Conservation (phyloP, 768 basidiomycete species). For the Russula lepida region DNA sequence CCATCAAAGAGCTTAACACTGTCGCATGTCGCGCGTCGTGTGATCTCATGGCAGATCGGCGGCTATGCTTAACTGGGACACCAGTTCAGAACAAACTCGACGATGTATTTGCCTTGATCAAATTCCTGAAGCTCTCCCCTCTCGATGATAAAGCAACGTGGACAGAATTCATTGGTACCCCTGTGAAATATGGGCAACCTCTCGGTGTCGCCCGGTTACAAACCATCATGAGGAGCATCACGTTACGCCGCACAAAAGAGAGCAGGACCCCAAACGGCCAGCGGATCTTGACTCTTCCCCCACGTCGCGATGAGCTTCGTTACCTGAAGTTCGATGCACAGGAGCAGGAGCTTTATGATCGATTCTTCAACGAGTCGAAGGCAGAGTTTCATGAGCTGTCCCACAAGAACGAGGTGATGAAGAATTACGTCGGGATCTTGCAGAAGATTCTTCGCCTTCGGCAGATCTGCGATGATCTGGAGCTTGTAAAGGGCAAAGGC, state of each 20-base stretch:
- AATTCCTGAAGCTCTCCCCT: conserved; percentile 86
- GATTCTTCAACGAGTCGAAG: conserved; percentile 83
- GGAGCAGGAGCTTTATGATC: conserved; percentile 82
- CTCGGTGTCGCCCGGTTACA: conserved; percentile 90
- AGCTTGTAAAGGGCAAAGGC: conserved; percentile 72
- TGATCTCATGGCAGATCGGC: conserved; percentile 87
- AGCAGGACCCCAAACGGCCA: conserved; percentile 72
- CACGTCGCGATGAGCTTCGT: conserved; percentile 81
- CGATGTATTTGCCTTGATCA: conserved; percentile 94
- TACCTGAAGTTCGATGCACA: conserved; percentile 75
- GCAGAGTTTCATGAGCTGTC: conserved; percentile 85
- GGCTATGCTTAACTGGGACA: conserved; percentile 93
- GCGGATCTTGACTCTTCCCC: conserved; percentile 79
- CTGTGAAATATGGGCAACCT: conserved; percentile 85
- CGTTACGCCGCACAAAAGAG: conserved; percentile 94
- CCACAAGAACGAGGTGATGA: conserved; percentile 88
- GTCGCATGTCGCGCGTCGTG: conserved; percentile 94
- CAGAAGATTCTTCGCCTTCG: conserved; percentile 94
- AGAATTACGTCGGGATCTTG: conserved; percentile 95
- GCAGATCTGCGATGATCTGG: conserved; percentile 96
- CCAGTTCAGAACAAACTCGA: conserved; percentile 99
- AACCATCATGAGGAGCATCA: conserved; percentile 94
- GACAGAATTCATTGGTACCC: conserved; percentile 88
- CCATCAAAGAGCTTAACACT: conserved; percentile 92
- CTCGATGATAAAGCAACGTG: conserved; percentile 90